These are phyloP conservation scores for Termitomyces sp. DNA, from an alignment of 768 basidiomycete genomes.

Conservation along the genomic window DNA sequence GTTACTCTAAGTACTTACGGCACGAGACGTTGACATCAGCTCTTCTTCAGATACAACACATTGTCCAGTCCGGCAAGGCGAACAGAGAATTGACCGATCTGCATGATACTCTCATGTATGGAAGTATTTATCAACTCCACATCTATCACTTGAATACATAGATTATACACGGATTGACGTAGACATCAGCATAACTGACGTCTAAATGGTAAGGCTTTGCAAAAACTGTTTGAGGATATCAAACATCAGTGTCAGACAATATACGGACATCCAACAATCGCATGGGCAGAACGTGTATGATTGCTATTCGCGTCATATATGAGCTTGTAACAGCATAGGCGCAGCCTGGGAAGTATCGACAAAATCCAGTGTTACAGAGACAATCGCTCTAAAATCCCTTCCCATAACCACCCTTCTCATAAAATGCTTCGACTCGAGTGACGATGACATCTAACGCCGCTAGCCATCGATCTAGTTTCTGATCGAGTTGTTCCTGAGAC, in stretches of 20 bases:
- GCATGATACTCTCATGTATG: neutral
- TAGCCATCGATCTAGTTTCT: conserved; percentile 66
- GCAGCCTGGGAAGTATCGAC: neutral
- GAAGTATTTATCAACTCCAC: neutral
- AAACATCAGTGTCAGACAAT: neutral
- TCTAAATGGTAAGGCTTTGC: neutral
- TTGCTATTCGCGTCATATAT: neutral
- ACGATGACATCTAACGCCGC: conserved; percentile 52
- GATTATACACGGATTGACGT: neutral
- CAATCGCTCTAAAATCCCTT: conserved; percentile 34
- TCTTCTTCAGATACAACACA: neutral
- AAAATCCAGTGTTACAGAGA: neutral
- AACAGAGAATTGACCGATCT: neutral
- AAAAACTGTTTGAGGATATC: neutral
- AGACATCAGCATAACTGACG: neutral
- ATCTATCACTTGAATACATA: neutral
- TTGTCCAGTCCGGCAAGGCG: neutral
- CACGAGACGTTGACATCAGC: neutral
- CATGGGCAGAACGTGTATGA: neutral
- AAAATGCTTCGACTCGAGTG: conserved; percentile 48
- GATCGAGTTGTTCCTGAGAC: conserved; percentile 43
- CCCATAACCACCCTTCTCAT: conserved; percentile 52
- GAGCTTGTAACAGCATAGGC: neutral
- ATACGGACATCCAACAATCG: neutral
- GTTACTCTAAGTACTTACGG: neutral